Evolutionary conservation across 2,329 filamentous ascomycete species (phyloP), one percentile per base, ranked within the genome.

Genomic region (Kalmusia sp.): DNA sequence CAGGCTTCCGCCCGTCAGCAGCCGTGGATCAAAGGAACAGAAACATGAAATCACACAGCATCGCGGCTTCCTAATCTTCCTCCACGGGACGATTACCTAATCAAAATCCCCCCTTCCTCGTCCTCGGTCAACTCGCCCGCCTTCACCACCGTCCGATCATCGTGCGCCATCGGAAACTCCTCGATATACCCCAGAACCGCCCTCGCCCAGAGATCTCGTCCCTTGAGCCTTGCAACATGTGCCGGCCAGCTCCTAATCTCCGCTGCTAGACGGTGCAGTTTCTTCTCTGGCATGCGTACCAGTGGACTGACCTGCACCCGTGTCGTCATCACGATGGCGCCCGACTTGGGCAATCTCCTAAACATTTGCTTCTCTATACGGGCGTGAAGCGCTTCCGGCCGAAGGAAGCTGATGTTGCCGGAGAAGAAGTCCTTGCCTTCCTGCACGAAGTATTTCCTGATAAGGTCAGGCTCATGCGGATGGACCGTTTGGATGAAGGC

Each of bases 351-450:
- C 6, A 84, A 61, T 1, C 77, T 68, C 4, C 73, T 75, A 56
- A 84, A 84, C 0, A 77, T 81, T 55, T 83, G 81, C 14, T 77
- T 68, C 59, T 83, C 81, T 17, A 77, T 74, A 4, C 81, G 76
- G 34, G 84, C 70, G 44, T 80, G 67, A 17, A 83, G 75, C 24
- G 80, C 70, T 0, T 74, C 17, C 0, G 66, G 71, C 54, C 8
- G 62, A 0, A 72, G 71, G 68, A 58, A 55, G 8, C 33, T 45
- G 19, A 65, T 50, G 51, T 61, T 53, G 19, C 66, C 64, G 0
- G 64, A 48, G 30, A 56, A 77, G 59, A 52, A 74, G 54, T 55
- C 73, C 56, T 61, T 77, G 59, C 74, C 73, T 2, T 73, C 74
- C 5, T 75, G 75, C 15, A 80, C 76, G 54, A 79, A 79, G 31